Evolutionary conservation across 768 basidiomycete species (phyloP).

Genomic region (Hypholoma fasciculare): DNA sequence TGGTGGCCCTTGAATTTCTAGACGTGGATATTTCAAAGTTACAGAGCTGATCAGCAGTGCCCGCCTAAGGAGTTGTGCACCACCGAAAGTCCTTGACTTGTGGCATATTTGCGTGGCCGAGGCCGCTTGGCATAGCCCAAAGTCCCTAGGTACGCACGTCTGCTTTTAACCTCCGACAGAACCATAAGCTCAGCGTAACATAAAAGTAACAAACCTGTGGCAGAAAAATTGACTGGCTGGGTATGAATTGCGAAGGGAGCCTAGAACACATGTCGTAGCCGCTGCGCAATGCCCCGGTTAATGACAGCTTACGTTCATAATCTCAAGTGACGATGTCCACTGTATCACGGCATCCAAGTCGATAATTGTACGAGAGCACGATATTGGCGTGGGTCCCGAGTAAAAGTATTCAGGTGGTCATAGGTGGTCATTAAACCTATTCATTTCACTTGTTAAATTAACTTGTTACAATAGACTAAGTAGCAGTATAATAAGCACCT

Average conservation of each 20-base stretch:
- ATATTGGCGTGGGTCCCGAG: background rate
- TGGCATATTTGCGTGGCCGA: background rate
- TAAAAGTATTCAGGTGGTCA: background rate
- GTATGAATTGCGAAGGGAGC: background rate
- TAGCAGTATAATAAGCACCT: too few relatives aligned
- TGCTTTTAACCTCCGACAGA: background rate
- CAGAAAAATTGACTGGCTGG: background rate
- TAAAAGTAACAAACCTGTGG: too few relatives aligned
- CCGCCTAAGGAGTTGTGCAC: background rate
- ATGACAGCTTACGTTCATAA: conserved; percentile 1
- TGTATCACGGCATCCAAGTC: background rate
- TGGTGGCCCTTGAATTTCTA: background rate
- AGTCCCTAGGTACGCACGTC: background rate
- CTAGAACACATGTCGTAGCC: background rate
- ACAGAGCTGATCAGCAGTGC: background rate
- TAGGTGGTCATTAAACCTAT: too few relatives aligned
- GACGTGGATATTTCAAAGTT: too few relatives aligned
- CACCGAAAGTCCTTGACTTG: background rate
- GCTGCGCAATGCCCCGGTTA: background rate
- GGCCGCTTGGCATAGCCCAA: background rate
- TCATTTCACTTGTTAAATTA: background rate
- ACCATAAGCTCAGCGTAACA: background rate
- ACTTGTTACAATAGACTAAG: background rate
- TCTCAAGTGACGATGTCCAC: background rate
- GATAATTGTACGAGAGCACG: background rate